Base-by-base conservation (phyloP, 306 rosid species). In the Quercus cerris region DNA sequence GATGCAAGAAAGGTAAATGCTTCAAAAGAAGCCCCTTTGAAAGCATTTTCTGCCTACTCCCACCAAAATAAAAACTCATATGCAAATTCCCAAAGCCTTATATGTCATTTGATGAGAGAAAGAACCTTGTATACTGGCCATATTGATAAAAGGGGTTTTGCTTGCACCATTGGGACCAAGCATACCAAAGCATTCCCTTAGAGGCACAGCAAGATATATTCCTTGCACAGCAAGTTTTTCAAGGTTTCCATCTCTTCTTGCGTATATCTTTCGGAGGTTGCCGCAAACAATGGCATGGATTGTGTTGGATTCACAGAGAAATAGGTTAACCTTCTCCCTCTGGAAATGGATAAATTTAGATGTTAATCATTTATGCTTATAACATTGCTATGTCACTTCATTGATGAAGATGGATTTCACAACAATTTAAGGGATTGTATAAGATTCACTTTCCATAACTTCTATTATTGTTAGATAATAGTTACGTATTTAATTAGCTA, bases 121-220 rank as follows among this genome's bases (percentile, higher is more conserved):
- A 35, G 20, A 68, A 61, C 49, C 44, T 35, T 54, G 5, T 78
- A 44, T 73, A 80, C 94, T 88, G 52, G 90, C 97, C 98, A 94
- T 91, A 76, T 76, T 92, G 82, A 92, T 94, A 84, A 92, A 94
- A 76, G 98, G 92, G 76, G 96, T 94, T 81, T 92, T 92, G 46
- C 94, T 97, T 4, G 92, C 98, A 71, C 97, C 97, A 56, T 94
- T 92, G 23, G 94, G 98, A 71, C 96, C 97, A 73, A 94, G 97
- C 94, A 92, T 92, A 76, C 97, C 97, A 76, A 94, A 92, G 87
- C 98, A 94, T 67, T 92, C 97, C 30, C 93, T 94, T 63, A 86
- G 90, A 77, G 97, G 89, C 83, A 94, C 80, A 83, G 94, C 94
- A 84, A 94, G 97, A 66, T 96, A 92, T 83, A 94, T 55, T 55